Conservation (phyloP, 2,329 filamentous ascomycete species). For the Calonectria hongkongensis region DNA sequence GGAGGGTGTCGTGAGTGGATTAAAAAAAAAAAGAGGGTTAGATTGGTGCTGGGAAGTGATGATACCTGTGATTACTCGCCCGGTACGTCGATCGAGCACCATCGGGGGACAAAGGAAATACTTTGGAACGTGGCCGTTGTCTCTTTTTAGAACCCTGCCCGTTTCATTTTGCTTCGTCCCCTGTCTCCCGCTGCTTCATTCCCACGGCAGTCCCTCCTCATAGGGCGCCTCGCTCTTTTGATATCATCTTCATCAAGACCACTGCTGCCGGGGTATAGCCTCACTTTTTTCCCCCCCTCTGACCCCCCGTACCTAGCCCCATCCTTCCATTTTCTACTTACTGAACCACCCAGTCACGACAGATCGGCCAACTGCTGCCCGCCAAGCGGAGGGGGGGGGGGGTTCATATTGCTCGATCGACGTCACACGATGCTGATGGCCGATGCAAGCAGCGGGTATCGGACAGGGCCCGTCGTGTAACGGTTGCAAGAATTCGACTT, state of each 20-base stretch:
- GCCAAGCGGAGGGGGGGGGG: not conserved
- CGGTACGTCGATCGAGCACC: slow-evolving; percentile 17
- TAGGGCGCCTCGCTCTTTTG: not conserved
- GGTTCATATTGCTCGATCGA: slow-evolving; percentile 38
- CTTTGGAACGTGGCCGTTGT: not conserved
- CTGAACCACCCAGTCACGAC: not conserved
- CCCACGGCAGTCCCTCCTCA: not conserved
- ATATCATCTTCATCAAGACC: not conserved
- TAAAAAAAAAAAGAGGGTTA: slow-evolving; percentile 16
- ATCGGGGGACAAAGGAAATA: not conserved
- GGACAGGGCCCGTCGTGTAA: slow-evolving; percentile 39
- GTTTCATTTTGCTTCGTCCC: not conserved
- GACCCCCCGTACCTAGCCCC: no score
- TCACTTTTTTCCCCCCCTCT: slow-evolving; percentile 30
- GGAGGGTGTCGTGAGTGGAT: not conserved
- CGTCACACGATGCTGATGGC: slow-evolving; percentile 41
- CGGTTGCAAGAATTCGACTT: not conserved
- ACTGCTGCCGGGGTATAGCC: slow-evolving; percentile 5
- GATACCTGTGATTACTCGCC: slow-evolving; percentile 8
- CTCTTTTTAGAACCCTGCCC: not conserved
- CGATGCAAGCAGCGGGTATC: slow-evolving; percentile 43
- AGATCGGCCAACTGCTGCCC: not conserved
- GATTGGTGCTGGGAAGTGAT: not conserved
- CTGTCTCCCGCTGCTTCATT: not conserved
- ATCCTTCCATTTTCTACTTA: not conserved